Percentiles rank a stretch among this genome's conserved stretches.
phyloP scores from a whole-genome alignment of 352 stramenopile species.

The Proteromonas lacertae region DNA sequence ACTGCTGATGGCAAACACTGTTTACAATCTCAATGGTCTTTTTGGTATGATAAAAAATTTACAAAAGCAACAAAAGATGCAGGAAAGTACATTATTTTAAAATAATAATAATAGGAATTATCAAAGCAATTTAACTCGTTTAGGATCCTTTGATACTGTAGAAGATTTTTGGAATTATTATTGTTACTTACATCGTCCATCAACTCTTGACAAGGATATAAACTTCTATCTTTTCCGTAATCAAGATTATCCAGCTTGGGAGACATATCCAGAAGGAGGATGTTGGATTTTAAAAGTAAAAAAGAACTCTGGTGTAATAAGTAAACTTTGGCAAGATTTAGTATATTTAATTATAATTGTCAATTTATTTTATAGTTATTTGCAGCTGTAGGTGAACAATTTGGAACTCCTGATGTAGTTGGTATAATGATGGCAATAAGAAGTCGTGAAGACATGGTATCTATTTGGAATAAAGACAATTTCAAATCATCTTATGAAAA shows the following conservation, averaged over 20 bases:
- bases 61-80: constrained; percentile 35
- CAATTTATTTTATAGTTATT: constrained; percentile 15
- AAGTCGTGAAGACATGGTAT: constrained; percentile 64
- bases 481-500: constrained; percentile 9
- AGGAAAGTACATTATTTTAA: constrained; percentile 10
- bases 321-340: constrained; percentile 71
- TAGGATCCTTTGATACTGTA: constrained; percentile 45
- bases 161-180: constrained; percentile 72
- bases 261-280: constrained; percentile 49
- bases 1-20: constrained; percentile 22
- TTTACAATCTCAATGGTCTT: constrained; percentile 40
- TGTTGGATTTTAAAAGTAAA: constrained; percentile 78
- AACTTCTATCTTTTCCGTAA: constrained; percentile 68
- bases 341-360: constrained; percentile 4
- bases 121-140: constrained; percentile 36
- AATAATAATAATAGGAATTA: constrained; percentile 17
- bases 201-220: constrained; percentile 42
- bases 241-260: constrained; percentile 44
- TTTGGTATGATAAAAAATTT: constrained; percentile 67
- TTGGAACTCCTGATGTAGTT: constrained; percentile 51
- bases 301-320: constrained; percentile 40
- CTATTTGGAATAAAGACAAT: constrained; percentile 66
- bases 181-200: constrained; percentile 60
- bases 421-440: constrained; percentile 56
- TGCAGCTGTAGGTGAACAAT: constrained; percentile 47